A percentile compares a stretch with the other conserved stretches of the same genome.
Evolutionary conservation across 345 rosid species (phyloP).

Genomic region (Linum lewisii): DNA sequence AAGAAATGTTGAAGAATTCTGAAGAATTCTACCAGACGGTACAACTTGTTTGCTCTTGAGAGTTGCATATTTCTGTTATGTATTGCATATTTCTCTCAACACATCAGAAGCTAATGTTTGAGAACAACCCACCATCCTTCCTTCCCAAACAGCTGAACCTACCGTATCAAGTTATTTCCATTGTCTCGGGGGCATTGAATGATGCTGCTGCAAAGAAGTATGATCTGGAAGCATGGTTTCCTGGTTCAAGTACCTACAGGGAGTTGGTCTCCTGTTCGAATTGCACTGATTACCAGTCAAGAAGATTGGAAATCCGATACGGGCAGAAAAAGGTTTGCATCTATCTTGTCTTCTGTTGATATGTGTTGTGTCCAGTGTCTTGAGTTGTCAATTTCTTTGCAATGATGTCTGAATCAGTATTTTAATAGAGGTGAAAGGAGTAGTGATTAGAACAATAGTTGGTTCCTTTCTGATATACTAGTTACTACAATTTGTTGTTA

Average conservation of each 20-base stretch:
- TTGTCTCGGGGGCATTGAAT: slow-evolving; percentile 88
- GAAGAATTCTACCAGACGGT: slow-evolving; percentile 84
- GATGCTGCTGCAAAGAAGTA: slow-evolving; percentile 96
- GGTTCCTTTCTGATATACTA: not conserved
- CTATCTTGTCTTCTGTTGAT: not conserved
- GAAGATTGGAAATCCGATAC: slow-evolving; percentile 78
- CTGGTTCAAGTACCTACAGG: slow-evolving; percentile 76
- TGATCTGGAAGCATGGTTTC: slow-evolving; percentile 96
- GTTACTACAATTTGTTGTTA: not conserved
- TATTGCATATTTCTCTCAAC: not conserved
- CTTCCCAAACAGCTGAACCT: slow-evolving; percentile 48
- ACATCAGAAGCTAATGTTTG: not conserved
- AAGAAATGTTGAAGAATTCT: slow-evolving; percentile 85
- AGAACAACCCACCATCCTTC: not conserved
- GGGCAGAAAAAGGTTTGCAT: slow-evolving; percentile 83
- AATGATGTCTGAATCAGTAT: not conserved
- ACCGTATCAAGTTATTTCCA: slow-evolving; percentile 73
- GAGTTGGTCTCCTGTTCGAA: slow-evolving; percentile 93
- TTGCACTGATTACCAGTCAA: slow-evolving; percentile 81
- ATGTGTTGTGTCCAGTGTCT: slow-evolving; percentile 3
- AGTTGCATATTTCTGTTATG: not conserved
- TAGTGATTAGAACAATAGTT: not conserved
- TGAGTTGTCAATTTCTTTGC: too few species aligned
- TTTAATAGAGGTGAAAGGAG: too few species aligned
- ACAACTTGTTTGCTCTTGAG: not conserved